These are phyloP conservation scores for Naganishia cerealis DNA, from an alignment of 1,284 basidiomycete species.

Conservation along the genomic window DNA sequence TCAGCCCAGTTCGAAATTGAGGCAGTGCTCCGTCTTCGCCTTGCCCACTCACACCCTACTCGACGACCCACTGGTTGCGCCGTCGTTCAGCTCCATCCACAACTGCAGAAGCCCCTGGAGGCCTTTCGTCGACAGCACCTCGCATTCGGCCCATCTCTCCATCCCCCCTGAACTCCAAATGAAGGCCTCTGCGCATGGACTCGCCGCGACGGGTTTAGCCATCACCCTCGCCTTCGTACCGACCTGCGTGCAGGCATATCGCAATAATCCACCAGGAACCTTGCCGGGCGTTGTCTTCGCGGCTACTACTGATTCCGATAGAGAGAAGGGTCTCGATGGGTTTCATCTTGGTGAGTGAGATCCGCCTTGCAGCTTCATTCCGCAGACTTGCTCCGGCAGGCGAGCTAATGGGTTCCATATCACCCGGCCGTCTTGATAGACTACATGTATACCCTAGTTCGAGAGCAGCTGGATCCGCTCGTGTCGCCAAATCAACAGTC, in stretches of 20 bases:
- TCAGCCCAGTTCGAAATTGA: too few relatives aligned
- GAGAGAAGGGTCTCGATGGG: conserved; percentile 14
- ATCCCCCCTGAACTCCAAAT: not conserved
- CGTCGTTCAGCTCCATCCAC: not conserved
- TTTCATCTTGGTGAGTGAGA: conserved; percentile 23
- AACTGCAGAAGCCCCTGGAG: not conserved
- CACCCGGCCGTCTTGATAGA: not conserved
- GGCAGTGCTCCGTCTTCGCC: not conserved
- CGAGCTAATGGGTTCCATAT: not conserved
- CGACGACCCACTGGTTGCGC: not conserved
- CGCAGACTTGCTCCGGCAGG: not conserved
- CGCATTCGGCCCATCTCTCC: not conserved
- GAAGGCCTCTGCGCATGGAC: conserved; percentile 3
- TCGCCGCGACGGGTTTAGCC: conserved; percentile 7
- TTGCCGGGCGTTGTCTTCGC: conserved; percentile 13
- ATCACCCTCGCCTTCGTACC: conserved; percentile 3
- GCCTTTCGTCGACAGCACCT: not conserved
- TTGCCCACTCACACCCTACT: not conserved
- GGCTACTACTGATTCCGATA: conserved; percentile 6
- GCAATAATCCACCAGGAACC: conserved; percentile 1
- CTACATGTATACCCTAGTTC: conserved; percentile 17
- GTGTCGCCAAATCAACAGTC: conserved; percentile 33
- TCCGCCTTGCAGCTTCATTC: not conserved
- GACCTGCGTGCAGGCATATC: conserved; percentile 1
- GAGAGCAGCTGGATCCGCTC: conserved; percentile 35